These are phyloP conservation scores for Nemania abortiva DNA, from an alignment of 2,329 filamentous ascomycete genomes.

Conservation along the genomic window DNA sequence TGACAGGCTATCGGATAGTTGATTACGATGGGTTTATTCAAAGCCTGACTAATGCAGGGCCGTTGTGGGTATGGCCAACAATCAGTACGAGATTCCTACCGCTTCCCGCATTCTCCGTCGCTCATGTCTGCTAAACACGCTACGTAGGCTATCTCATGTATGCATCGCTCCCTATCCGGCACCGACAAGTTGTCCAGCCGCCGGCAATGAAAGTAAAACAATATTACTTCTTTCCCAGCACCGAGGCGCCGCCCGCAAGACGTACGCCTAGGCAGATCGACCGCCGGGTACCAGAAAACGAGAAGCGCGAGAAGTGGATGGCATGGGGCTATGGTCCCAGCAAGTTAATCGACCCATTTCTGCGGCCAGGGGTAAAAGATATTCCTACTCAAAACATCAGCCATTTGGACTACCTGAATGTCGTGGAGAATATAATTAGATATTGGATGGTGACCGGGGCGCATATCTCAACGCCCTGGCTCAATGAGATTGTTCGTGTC, in stretches of 20 bases:
- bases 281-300: too few relatives aligned
- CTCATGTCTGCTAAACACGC: not conserved
- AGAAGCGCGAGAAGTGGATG: not conserved
- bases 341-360: not conserved
- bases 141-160: conserved; percentile 33
- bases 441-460: not conserved
- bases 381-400: not conserved
- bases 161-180: conserved; percentile 19
- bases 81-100: conserved; percentile 16
- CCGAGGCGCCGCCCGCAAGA: not conserved
- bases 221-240: not conserved
- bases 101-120: not conserved
- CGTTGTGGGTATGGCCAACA: conserved; percentile 10
- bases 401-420: conserved; percentile 27
- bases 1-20: not conserved
- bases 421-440: not conserved
- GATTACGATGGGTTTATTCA: not conserved
- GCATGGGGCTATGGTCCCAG: not conserved
- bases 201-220: not conserved
- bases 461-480: conserved; percentile 19
- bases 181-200: fast-evolving
- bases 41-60: not conserved
- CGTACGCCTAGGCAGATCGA: not conserved
- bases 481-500: conserved; percentile 27
- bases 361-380: not conserved